Evolutionary conservation across 441 rosid genomes (phyloP).

Genomic region (Sinapis alba): DNA sequence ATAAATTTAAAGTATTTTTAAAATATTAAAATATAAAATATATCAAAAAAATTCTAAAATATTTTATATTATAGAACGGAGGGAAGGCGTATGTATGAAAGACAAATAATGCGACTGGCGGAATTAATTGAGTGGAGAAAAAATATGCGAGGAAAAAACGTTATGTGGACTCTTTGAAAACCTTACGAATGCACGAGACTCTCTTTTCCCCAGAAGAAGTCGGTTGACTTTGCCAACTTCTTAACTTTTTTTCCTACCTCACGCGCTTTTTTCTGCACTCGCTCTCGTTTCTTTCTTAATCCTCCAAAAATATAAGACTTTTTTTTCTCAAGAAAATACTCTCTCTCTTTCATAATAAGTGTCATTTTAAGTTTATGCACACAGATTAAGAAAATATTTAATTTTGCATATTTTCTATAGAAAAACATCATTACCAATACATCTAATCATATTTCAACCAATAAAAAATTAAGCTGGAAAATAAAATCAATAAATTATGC

Average conservation of each 20-base stretch:
- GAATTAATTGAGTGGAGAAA: background rate
- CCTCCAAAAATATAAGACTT: background rate
- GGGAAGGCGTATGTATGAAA: background rate
- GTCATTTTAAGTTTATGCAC: too few relatives aligned
- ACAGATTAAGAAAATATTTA: too few relatives aligned
- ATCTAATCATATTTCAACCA: too few relatives aligned
- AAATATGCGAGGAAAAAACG: background rate
- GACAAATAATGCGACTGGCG: background rate
- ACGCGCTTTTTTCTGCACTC: conserved; percentile 32
- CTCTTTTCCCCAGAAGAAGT: conserved; percentile 46
- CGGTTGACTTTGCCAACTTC: conserved; percentile 61
- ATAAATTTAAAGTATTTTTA: too few relatives aligned
- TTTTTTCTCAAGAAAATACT: background rate
- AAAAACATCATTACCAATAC: too few relatives aligned
- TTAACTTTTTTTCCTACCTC: background rate
- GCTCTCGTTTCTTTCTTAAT: conserved; percentile 3
- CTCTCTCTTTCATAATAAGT: too few relatives aligned
- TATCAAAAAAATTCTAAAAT: too few relatives aligned
- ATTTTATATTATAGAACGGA: too few relatives aligned
- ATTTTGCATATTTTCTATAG: too few relatives aligned
- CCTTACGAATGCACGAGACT: conserved; percentile 30
- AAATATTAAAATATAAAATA: too few relatives aligned
- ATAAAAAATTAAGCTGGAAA: too few relatives aligned
- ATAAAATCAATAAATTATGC: too few relatives aligned
- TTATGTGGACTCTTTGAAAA: conserved; percentile 41